Evolutionary conservation across 495 filamentous ascomycete genomes (phyloP).

Genomic region (Daldinia concentrica): DNA sequence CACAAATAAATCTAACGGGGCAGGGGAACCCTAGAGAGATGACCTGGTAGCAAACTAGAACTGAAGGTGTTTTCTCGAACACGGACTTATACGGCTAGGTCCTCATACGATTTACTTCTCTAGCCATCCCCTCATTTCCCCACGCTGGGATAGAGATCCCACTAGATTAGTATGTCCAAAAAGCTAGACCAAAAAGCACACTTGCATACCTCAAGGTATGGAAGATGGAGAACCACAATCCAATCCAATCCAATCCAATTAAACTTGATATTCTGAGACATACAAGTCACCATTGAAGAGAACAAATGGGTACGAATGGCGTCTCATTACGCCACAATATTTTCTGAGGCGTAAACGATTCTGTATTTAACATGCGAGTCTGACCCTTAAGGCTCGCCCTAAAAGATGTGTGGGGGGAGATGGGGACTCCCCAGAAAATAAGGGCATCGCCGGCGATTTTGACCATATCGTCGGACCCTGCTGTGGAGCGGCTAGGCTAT

Average conservation of each 20-base stretch:
- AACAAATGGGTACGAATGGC: background rate
- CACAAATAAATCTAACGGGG: slow-evolving; percentile 6
- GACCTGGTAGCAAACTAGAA: background rate
- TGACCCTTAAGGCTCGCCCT: background rate
- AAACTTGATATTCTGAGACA: background rate
- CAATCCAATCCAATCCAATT: slow-evolving; percentile 1
- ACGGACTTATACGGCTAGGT: background rate
- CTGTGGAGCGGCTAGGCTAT: background rate
- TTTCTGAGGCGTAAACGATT: slow-evolving; percentile 5
- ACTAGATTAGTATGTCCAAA: background rate
- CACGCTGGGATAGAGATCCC: background rate
- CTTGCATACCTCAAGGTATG: background rate
- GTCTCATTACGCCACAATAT: slow-evolving; percentile 7
- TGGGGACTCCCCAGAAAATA: background rate
- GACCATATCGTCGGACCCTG: background rate
- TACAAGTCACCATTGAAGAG: background rate
- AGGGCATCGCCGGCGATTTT: slow-evolving; percentile 2
- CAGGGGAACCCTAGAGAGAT: slow-evolving; percentile 1
- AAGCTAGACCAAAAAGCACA: background rate
- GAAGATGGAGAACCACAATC: background rate
- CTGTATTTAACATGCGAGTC: slow-evolving; percentile 6
- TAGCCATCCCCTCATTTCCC: background rate
- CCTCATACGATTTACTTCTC: background rate
- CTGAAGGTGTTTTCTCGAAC: background rate
- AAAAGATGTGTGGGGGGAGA: background rate